These are phyloP conservation scores for Eucalyptus brandiana DNA, from an alignment of 345 rosid genomes.

Conservation along the genomic window DNA sequence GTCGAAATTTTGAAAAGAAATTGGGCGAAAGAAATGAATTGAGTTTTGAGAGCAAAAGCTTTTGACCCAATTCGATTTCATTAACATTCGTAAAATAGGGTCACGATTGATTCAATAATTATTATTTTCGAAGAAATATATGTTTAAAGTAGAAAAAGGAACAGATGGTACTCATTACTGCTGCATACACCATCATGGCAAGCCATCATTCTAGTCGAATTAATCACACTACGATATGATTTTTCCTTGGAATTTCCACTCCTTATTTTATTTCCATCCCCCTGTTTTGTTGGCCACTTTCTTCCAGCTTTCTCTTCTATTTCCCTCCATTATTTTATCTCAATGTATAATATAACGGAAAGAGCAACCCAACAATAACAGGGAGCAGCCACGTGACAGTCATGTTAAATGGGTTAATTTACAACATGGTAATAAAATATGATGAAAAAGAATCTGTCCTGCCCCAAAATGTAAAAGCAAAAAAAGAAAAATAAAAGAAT, in stretches of 20 bases:
- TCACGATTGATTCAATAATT: background rate
- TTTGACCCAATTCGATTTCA: too few species aligned
- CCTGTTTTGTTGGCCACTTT: background rate
- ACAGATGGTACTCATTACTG: background rate
- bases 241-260: background rate
- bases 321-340: background rate
- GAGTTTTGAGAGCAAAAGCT: background rate
- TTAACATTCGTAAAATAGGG: background rate
- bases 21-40: accelerated
- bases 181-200: background rate
- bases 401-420: background rate
- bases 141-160: background rate
- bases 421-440: background rate
- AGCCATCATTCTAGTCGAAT: background rate
- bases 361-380: background rate
- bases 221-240: background rate
- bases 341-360: background rate
- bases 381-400: background rate
- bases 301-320: background rate
- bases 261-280: background rate
- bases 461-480: background rate
- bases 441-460: background rate
- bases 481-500: background rate
- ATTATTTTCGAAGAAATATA: background rate
- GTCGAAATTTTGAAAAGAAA: background rate